Evolutionary conservation across 495 filamentous ascomycete genomes (phyloP), one percentile per base, ranked within the genome.

Genomic region (Margaritispora aquatica): DNA sequence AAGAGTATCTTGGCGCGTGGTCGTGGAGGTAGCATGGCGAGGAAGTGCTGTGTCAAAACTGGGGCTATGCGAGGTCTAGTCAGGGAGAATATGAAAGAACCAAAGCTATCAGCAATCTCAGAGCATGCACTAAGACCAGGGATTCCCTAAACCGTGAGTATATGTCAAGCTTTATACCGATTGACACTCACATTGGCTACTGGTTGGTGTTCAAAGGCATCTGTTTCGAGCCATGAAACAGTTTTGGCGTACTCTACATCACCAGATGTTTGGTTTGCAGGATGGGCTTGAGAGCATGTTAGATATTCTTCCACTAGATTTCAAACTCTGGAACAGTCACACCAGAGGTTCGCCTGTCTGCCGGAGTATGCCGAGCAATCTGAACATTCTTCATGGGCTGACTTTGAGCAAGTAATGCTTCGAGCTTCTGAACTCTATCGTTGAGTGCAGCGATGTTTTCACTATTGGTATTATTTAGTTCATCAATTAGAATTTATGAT

Each of bases 181-280:
- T 10, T 17, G 15, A n/a, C 19, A 44, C 60, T 49, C 36, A 58
- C 55, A 19, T 49, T 47, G 38, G 7, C 3, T 8, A 44, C 19
- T 20, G 60, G 26, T 20, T 51, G 26, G 21, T 62, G 49, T 26
- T 63, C 55, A 50, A 63, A 58, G 5, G 55, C 55, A 51, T 63
- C 54, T 8, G 55, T 50, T 23, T 63, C 54, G 7, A 63, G 10
- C 55, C 49, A 58, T 1, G 49, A 26, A 0, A 63, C 41, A 9
- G 34, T 50, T 44, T 51, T 63, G 0, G 54, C 24, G 22, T 47
- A 13, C 36, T 57, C 47, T 31, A 20, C 55, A 49, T 57, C 48
- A 23, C 44, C 47, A 23, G 24, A 2, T 22, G 51, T 19, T 44
- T 55, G 15, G 19, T 48, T 22, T 46, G 26, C 46, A 48, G 36